phyloP scores from a whole-genome alignment of 1,284 basidiomycete genomes.

The Marasmius tenuissimus region DNA sequence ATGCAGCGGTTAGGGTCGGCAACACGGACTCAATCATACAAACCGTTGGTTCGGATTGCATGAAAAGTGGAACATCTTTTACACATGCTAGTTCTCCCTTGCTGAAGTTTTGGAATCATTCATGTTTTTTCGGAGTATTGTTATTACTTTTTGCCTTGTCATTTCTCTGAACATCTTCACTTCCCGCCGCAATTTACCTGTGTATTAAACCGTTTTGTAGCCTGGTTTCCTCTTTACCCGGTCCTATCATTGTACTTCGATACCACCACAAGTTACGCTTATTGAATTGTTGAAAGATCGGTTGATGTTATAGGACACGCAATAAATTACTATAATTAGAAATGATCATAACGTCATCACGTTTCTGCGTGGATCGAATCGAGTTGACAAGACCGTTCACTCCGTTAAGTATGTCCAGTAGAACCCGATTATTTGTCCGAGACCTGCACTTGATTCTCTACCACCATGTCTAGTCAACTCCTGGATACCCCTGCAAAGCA shows the following conservation, averaged over 20 bases:
- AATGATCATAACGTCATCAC: no score
- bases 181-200: not conserved
- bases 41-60: not conserved
- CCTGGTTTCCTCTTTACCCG: no score
- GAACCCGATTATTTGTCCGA: no score
- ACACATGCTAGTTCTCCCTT: not conserved
- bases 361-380: no score
- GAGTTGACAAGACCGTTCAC: no score
- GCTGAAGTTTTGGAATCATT: not conserved
- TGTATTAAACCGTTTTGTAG: no score
- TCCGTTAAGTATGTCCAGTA: no score
- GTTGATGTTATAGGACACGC: no score
- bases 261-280: no score
- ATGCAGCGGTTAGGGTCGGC: not conserved
- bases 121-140: not conserved
- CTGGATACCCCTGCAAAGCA: constrained; percentile 42
- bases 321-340: no score
- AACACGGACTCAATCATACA: not conserved
- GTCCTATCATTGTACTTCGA: no score
- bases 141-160: not conserved
- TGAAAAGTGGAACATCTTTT: not conserved
- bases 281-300: no score
- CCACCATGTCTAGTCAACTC: constrained; percentile 38
- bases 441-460: constrained; percentile 6
- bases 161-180: not conserved